phyloP scores from a whole-genome alignment of 768 basidiomycete genomes.

The Paxillus rubicundulus region DNA sequence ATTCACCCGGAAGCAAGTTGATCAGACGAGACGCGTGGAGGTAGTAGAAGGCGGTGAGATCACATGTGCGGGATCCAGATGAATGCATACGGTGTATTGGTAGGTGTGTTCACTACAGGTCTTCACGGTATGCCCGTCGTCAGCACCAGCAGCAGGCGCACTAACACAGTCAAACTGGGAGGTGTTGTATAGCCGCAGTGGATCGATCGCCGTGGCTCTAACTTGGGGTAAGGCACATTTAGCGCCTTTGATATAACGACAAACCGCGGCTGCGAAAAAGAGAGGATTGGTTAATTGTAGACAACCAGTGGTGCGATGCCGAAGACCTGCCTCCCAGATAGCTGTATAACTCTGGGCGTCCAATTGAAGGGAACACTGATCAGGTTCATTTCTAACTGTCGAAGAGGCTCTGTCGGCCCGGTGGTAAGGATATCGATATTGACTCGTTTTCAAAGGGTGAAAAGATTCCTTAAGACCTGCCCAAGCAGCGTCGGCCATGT shows the following conservation, averaged over 20 bases:
- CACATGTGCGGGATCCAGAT: slow-evolving; percentile 34
- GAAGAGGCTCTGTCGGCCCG: neutral
- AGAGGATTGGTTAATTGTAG: neutral
- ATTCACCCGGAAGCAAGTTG: slow-evolving; percentile 40
- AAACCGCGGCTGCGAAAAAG: slow-evolving; percentile 41
- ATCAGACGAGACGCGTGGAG: neutral
- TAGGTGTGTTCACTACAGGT: slow-evolving; percentile 55
- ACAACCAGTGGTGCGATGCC: neutral
- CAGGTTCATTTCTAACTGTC: slow-evolving; percentile 53
- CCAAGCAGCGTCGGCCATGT: slow-evolving; percentile 43
- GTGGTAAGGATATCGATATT: neutral
- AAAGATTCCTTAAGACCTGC: slow-evolving; percentile 38
- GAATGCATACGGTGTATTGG: slow-evolving; percentile 45
- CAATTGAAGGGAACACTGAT: slow-evolving; percentile 43
- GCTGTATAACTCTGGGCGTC: slow-evolving; percentile 43
- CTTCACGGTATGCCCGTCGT: slow-evolving; percentile 40
- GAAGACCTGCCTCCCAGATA: slow-evolving; percentile 41
- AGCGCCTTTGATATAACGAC: slow-evolving; percentile 45
- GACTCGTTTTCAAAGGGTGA: slow-evolving; percentile 45
- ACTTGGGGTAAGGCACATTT: slow-evolving; percentile 41
- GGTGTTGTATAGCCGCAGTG: slow-evolving; percentile 48
- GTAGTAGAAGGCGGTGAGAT: slow-evolving; percentile 22
- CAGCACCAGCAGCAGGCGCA: slow-evolving; percentile 45
- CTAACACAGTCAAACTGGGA: slow-evolving; percentile 49
- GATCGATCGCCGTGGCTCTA: slow-evolving; percentile 50